Evolutionary conservation across 345 rosid genomes (phyloP).

Genomic region (Euphorbia peplus): DNA sequence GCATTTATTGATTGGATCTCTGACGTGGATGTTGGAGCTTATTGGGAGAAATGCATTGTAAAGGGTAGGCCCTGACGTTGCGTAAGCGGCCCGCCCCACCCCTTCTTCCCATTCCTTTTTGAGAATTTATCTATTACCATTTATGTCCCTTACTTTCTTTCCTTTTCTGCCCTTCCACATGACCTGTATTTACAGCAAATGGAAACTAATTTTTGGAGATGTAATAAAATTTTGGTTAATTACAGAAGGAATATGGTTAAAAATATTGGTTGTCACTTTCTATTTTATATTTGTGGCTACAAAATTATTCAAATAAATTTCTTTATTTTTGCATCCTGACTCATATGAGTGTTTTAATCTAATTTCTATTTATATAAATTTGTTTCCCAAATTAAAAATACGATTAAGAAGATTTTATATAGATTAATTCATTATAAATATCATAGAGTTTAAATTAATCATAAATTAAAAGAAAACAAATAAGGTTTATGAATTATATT

Average conservation of each 20-base stretch:
- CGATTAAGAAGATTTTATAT: too few species aligned
- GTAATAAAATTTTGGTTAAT: neutral
- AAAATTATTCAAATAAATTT: neutral
- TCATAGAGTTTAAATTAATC: too few species aligned
- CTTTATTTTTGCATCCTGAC: neutral
- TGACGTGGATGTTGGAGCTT: constrained; percentile 22
- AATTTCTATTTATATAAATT: too few species aligned
- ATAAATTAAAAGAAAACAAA: too few species aligned
- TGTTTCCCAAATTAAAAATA: too few species aligned
- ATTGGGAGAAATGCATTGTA: constrained; percentile 13
- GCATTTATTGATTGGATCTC: neutral
- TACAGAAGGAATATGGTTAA: neutral
- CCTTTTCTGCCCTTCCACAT: neutral
- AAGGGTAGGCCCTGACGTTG: constrained; percentile 24
- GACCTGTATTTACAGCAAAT: neutral
- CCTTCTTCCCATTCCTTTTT: neutral
- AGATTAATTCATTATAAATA: too few species aligned
- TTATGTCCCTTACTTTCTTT: neutral
- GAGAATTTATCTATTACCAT: neutral
- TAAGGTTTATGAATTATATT: too few species aligned
- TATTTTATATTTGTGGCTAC: neutral
- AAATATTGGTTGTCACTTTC: constrained; percentile 5
- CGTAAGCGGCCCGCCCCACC: constrained; percentile 30
- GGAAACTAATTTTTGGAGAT: neutral
- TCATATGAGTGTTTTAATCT: neutral